Evolutionary conservation across 1,284 basidiomycete genomes (phyloP).

Genomic region (Ceratobasidium theobromae): DNA sequence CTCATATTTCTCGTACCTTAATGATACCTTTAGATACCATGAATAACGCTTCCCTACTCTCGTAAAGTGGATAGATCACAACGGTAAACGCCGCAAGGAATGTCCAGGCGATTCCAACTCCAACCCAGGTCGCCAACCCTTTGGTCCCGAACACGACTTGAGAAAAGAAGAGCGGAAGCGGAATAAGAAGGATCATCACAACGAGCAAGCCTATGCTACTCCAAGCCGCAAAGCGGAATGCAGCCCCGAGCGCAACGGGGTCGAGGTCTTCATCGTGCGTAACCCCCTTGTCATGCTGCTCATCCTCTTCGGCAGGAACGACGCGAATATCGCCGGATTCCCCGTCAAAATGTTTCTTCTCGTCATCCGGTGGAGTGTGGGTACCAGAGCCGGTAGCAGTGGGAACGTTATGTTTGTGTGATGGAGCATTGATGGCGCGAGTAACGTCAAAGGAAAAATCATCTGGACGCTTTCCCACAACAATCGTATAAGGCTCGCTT

Average conservation of each 20-base stretch:
- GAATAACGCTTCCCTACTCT: slow-evolving; percentile 67
- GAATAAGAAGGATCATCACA: slow-evolving; percentile 69
- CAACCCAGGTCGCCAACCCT: slow-evolving; percentile 75
- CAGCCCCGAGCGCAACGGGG: slow-evolving; percentile 60
- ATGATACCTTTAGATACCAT: slow-evolving; percentile 63
- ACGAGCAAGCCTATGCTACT: slow-evolving; percentile 65
- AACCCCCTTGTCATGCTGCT: slow-evolving; percentile 42
- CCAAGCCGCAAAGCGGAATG: slow-evolving; percentile 75
- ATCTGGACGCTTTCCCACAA: slow-evolving; percentile 62
- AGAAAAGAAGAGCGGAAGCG: slow-evolving; percentile 81
- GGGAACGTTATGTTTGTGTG: slow-evolving; percentile 34
- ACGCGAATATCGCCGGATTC: slow-evolving; percentile 39
- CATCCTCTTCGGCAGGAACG: slow-evolving; percentile 31
- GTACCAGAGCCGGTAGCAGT: slow-evolving; percentile 3
- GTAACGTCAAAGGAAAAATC: slow-evolving; percentile 75
- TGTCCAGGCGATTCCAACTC: slow-evolving; percentile 79
- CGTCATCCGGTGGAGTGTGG: slow-evolving; percentile 37
- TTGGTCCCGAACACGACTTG: slow-evolving; percentile 62
- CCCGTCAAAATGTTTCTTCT: slow-evolving; percentile 48
- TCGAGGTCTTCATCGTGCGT: slow-evolving; percentile 61
- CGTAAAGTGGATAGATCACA: slow-evolving; percentile 82
- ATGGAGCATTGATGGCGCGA: slow-evolving; percentile 64
- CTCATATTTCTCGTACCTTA: slow-evolving; percentile 49
- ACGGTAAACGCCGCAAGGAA: slow-evolving; percentile 74
- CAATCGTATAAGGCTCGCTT: neutral